These are phyloP conservation scores for Boletus rufocinnamomeus DNA, from an alignment of 768 basidiomycete species.

Conservation along the genomic window DNA sequence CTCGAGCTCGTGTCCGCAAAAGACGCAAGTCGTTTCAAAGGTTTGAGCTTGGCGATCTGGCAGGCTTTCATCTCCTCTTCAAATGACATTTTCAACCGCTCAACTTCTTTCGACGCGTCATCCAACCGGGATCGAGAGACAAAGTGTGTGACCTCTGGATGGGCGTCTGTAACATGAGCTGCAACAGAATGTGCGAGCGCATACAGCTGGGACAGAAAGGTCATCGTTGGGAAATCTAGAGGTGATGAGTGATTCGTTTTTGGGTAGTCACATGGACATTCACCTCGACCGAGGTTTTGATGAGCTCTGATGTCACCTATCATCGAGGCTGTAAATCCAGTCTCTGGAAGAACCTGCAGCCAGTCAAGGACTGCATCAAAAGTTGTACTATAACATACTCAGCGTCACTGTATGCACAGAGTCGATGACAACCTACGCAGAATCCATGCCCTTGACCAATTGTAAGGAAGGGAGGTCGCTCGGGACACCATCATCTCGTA, in stretches of 20 bases:
- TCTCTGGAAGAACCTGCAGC: slow-evolving; percentile 27
- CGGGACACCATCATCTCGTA: slow-evolving; percentile 27
- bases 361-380: slow-evolving; percentile 30
- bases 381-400: slow-evolving; percentile 20
- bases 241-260: slow-evolving; percentile 1
- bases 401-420: not conserved
- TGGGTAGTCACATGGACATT: not conserved
- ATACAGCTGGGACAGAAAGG: slow-evolving; percentile 52
- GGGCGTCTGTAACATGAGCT: slow-evolving; percentile 17
- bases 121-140: slow-evolving; percentile 25
- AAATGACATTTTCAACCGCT: slow-evolving; percentile 34
- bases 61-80: slow-evolving; percentile 42
- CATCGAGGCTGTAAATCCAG: slow-evolving; percentile 15
- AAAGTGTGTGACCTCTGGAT: slow-evolving; percentile 7
- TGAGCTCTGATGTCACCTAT: slow-evolving; percentile 29
- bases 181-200: slow-evolving; percentile 41
- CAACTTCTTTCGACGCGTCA: slow-evolving; percentile 36
- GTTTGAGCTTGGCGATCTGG: slow-evolving; percentile 44
- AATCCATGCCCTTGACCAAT: slow-evolving; percentile 36
- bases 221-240: slow-evolving; percentile 38
- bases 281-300: slow-evolving; percentile 31
- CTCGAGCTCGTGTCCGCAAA: slow-evolving; percentile 42
- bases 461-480: slow-evolving; percentile 41
- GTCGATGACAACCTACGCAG: slow-evolving; percentile 38
- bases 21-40: slow-evolving; percentile 48